Evolutionary conservation across 2,329 filamentous ascomycete species (phyloP).

Genomic region (Balansia obtecta): DNA sequence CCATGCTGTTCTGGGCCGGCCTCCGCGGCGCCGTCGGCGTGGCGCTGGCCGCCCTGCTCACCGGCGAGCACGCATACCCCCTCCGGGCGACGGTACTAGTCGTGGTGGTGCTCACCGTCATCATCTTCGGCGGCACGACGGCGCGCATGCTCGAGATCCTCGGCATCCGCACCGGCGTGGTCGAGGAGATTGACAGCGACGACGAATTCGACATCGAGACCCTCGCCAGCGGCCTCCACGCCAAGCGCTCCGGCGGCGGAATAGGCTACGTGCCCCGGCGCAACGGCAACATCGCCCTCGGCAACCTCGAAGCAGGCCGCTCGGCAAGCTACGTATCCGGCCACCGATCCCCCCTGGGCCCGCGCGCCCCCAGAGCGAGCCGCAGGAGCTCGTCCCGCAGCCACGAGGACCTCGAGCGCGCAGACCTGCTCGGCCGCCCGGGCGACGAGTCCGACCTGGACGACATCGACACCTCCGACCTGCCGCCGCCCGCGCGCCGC

Average conservation of each 20-base stretch:
- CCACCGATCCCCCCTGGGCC: constrained; percentile 34
- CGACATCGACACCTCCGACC: constrained; percentile 54
- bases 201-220: constrained; percentile 96
- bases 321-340: constrained; percentile 41
- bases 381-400: constrained; percentile 36
- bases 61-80: constrained; percentile 67
- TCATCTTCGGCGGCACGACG: constrained; percentile 96
- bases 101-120: constrained; percentile 92
- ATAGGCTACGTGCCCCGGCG: constrained; percentile 66
- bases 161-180: constrained; percentile 89
- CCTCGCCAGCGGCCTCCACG: constrained; percentile 59
- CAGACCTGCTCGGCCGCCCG: constrained; percentile 40
- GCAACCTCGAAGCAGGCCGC: constrained; percentile 31
- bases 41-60: constrained; percentile 78
- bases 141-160: constrained; percentile 96
- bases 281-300: constrained; percentile 47
- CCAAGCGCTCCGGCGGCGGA: constrained; percentile 64
- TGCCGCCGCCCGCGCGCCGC: constrained; percentile 46
- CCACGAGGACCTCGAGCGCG: constrained; percentile 37
- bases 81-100: constrained; percentile 92
- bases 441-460: constrained; percentile 47
- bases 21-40: constrained; percentile 92
- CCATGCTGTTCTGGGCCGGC: constrained; percentile 99
- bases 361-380: constrained; percentile 35
- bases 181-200: constrained; percentile 94